Base-by-base conservation (phyloP, 305 asterid species). In the Fraxinus angustifolia region DNA sequence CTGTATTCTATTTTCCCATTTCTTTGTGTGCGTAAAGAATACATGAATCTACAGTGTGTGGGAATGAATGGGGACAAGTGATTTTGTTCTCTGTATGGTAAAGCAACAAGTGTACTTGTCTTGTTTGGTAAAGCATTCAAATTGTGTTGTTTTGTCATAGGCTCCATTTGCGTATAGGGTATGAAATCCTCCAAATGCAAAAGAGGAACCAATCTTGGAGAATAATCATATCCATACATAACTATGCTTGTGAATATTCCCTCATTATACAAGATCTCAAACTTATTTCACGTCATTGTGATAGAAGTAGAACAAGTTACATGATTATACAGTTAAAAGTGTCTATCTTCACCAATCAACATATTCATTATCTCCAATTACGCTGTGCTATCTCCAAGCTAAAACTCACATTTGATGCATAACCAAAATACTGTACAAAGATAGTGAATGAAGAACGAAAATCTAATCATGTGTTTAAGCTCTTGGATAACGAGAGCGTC, bases 401-500 rank as follows among this genome's bases (percentile, higher is more conserved):
- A 76, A 56, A 71, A 79, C 36, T 38, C 80, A 77, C 77, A 77
- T 67, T 84, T 36, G 67, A 77, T 56, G 79, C 80, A 31, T 73
- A 78, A 42, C 76, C 80, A 79, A 85, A 84, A 82, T 81, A 89
- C 90, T 89, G 91, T 85, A 87, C 88, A 80, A 75, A 81, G 53
- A 82, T 72, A 67, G 77, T 6, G 16, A 78, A 42, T 67, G 10
- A 19, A 74, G 16, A 80, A 75, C 30, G 35, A 7, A 23, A 80
- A 34, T 53, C 19, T 34, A 11, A 77, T 42, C 6, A n/a, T 26
- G 40, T 38, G 48, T 62, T 85, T 82, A 94, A 79, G 92, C 97
- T 88, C 97, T 87, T 74, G 99, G 97, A 85, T 87, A 95, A 58
- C 98, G 96, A 21, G 93, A 88, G 3, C 96, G 91, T 21, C 99